Evolutionary conservation across 2,329 filamentous ascomycete genomes (phyloP), one percentile per base, ranked within the genome.

Genomic region (Hymenotorrendiella dingleyae): DNA sequence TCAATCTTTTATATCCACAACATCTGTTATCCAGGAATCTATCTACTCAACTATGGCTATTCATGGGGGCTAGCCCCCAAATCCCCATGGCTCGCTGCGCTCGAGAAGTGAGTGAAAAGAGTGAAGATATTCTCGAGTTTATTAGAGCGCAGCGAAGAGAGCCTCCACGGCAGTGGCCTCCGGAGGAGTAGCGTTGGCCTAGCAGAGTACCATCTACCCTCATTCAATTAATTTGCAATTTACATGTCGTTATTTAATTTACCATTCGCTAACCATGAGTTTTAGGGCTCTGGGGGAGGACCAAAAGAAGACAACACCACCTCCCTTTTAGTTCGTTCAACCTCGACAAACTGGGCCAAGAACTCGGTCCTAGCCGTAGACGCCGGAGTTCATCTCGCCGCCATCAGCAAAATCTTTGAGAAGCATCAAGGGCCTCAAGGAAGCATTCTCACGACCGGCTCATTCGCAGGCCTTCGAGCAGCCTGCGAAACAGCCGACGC

Each of bases 321-420:
- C 0, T 87, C 89, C 3, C 80, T 97, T 45, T 77, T 98, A 16
- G 86, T 97, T 35, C 84, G 91, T 35, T 91, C 91, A 4, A 74
- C 84, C 8, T 77, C 82, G 22, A 78, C 84, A 40, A 77, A 81
- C 48, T 98, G 93, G 93, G 71, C 75, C 36, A 84, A 82, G 55
- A 83, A 85, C 33, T 96, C 89, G 0, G 65, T 96, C 29, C 71
- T 97, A 21, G 89, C 91, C n/a, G 84, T 98, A 40, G 93, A 98
- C 68, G 90, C 89, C 8, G 93, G 93, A 36, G 87, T 90, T 23
- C 86, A 96, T 62, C 76, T 98, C 29, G 81, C 86, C 21, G 81
- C 87, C 42, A 95, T 98, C 43, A 79, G 80, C n/a, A 75, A 78
- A 36, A 85, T 94, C 36, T 71, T 98, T 20, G 50, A 58, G 36